Percentiles rank a stretch among this genome's conserved stretches.
phyloP scores from a whole-genome alignment of 2,329 filamentous ascomycete genomes.

The Sphaerulina musiva region DNA sequence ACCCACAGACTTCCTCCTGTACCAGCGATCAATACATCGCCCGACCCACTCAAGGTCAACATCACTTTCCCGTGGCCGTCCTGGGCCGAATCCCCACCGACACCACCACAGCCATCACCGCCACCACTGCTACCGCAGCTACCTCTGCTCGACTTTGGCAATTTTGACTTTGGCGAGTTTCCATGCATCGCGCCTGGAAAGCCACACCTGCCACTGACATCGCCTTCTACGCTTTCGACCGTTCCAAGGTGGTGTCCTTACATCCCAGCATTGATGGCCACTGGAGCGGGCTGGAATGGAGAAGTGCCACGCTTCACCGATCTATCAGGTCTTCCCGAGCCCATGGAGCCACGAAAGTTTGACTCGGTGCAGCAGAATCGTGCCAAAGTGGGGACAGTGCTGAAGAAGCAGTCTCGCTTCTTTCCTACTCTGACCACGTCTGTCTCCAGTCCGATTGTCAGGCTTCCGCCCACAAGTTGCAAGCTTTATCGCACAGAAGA shows the following conservation, averaged over 20 bases:
- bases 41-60: constrained; percentile 2
- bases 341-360: constrained; percentile 3
- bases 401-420: constrained; percentile 28
- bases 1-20: constrained; percentile 9
- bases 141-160: constrained; percentile 22
- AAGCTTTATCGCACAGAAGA: constrained; percentile 20
- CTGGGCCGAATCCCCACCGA: constrained; percentile 7
- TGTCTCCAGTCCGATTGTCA: constrained; percentile 19
- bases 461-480: constrained; percentile 21
- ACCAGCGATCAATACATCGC: constrained; percentile 1
- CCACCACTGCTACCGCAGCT: constrained; percentile 18
- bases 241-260: constrained; percentile 28
- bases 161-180: constrained; percentile 19
- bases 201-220: constrained; percentile 6
- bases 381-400: not conserved
- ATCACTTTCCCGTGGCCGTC: constrained; percentile 2
- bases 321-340: constrained; percentile 26
- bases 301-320: constrained; percentile 27
- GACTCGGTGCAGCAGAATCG: not conserved
- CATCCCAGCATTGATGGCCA: constrained; percentile 23
- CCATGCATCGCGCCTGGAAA: constrained; percentile 13
- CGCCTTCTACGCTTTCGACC: constrained; percentile 6
- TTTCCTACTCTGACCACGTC: constrained; percentile 21
- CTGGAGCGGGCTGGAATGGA: constrained; percentile 17
- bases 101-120: constrained; percentile 24